These are phyloP conservation scores for Proliferodiscus dingleyae DNA, from an alignment of 2,329 filamentous ascomycete genomes.

Conservation along the genomic window DNA sequence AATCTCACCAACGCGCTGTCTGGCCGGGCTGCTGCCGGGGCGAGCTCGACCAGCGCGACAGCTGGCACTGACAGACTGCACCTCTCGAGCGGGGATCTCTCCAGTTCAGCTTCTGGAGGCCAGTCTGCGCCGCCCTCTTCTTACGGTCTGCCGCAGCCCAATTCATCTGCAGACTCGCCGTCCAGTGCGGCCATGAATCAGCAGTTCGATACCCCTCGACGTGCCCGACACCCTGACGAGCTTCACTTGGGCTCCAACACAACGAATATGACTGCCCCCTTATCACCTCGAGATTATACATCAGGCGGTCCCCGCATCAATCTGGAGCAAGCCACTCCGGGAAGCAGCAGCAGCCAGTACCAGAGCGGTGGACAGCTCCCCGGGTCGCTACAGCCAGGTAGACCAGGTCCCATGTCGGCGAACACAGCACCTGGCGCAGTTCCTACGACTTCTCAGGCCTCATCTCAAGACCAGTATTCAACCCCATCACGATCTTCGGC, in stretches of 20 bases:
- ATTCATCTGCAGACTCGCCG: slow-evolving; percentile 20
- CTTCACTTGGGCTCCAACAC: slow-evolving; percentile 46
- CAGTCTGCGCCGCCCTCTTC: slow-evolving; percentile 30
- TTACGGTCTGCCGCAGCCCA: slow-evolving; percentile 18
- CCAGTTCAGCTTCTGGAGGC: slow-evolving; percentile 28
- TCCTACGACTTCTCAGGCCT: slow-evolving; percentile 49
- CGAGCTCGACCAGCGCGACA: slow-evolving; percentile 17
- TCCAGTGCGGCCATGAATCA: slow-evolving; percentile 36
- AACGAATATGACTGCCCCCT: slow-evolving; percentile 24
- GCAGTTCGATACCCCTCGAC: slow-evolving; percentile 46
- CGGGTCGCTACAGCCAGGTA: slow-evolving; percentile 55
- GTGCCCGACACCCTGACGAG: slow-evolving; percentile 49
- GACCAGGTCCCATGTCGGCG: slow-evolving; percentile 47
- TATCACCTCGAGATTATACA: slow-evolving; percentile 42
- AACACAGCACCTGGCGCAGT: slow-evolving; percentile 52
- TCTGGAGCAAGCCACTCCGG: slow-evolving; percentile 52
- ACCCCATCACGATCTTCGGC: slow-evolving; percentile 62
- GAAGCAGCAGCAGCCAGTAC: slow-evolving; percentile 39
- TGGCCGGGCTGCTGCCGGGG: slow-evolving; percentile 1
- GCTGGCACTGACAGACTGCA: slow-evolving; percentile 41
- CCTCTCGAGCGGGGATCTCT: slow-evolving; percentile 32
- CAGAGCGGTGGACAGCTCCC: slow-evolving; percentile 45
- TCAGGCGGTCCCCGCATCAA: slow-evolving; percentile 49
- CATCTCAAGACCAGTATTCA: slow-evolving; percentile 52
- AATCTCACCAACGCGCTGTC: slow-evolving; percentile 20